A percentile compares a stretch with the other conserved stretches of the same genome.
These are phyloP conservation scores for Sugiyamaella sp. DNA, from an alignment of 1,139 yeast genomes.

Conservation along the genomic window DNA sequence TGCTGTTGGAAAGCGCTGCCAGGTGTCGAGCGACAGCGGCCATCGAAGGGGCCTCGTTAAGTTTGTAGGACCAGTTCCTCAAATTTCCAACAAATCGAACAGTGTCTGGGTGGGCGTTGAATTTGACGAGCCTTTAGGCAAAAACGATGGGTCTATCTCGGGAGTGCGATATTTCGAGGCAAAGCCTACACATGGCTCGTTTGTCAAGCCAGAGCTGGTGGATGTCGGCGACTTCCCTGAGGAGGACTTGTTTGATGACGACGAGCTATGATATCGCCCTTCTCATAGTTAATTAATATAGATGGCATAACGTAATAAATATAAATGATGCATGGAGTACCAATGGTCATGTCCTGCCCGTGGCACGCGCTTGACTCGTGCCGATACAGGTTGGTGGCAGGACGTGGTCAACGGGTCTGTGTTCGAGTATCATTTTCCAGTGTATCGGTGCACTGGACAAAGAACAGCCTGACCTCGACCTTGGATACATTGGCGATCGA, in stretches of 20 bases:
- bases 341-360: too few species aligned
- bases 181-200: conserved; percentile 54
- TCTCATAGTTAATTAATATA: neutral
- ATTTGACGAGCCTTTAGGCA: conserved; percentile 64
- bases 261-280: conserved; percentile 26
- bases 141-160: conserved; percentile 75
- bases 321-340: neutral
- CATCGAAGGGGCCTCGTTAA: conserved; percentile 64
- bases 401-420: too few species aligned
- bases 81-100: conserved; percentile 47
- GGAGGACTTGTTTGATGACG: conserved; percentile 35
- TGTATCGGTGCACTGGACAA: conserved; percentile 67
- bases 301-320: conserved; percentile 7
- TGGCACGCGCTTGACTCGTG: too few species aligned
- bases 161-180: conserved; percentile 67
- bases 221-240: conserved; percentile 45
- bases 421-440: conserved; percentile 28
- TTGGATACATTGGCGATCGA: conserved; percentile 60
- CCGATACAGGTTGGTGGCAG: too few species aligned
- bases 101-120: conserved; percentile 77
- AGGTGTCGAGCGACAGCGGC: conserved; percentile 44
- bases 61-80: conserved; percentile 68
- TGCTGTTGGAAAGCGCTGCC: conserved; percentile 43
- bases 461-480: conserved; percentile 64
- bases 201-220: conserved; percentile 44